Evolutionary conservation across 306 rosid species (phyloP).

Genomic region (Castanopsis chinensis): DNA sequence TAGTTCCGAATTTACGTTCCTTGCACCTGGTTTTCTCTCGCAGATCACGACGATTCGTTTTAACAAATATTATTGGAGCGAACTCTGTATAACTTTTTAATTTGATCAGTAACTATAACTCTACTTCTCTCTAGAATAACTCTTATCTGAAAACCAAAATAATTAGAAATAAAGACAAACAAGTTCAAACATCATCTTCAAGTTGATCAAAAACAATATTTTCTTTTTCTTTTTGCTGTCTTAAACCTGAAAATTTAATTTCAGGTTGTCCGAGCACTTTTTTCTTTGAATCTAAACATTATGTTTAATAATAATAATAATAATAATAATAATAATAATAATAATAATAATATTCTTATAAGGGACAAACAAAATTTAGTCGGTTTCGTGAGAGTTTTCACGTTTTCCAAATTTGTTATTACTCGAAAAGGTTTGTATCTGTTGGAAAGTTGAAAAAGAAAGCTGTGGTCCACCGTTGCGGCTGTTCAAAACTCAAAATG

Average conservation of each 20-base stretch:
- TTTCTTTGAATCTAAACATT: not conserved
- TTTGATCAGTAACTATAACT: too few relatives aligned
- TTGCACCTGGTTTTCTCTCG: not conserved
- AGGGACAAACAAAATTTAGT: too few relatives aligned
- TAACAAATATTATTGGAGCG: too few relatives aligned
- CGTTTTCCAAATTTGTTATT: not conserved
- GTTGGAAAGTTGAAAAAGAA: not conserved
- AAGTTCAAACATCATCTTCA: not conserved
- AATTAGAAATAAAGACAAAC: not conserved
- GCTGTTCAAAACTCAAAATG: not conserved
- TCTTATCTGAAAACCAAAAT: not conserved
- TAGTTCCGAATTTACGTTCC: not conserved
- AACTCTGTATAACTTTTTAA: too few relatives aligned
- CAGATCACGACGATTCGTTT: not conserved
- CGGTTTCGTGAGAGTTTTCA: too few relatives aligned
- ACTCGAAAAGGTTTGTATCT: not conserved
- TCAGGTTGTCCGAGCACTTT: not conserved
- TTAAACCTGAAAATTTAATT: constrained; percentile 4
- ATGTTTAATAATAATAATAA: not conserved
- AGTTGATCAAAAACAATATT: not conserved
- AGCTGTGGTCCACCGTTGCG: constrained; percentile 1
- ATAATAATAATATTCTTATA: too few relatives aligned
- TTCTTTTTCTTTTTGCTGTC: not conserved
- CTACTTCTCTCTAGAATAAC: not conserved
- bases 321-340: too few relatives aligned